Conservation (phyloP, 208 protist genomes). For the Perkinsela sp. region DNA sequence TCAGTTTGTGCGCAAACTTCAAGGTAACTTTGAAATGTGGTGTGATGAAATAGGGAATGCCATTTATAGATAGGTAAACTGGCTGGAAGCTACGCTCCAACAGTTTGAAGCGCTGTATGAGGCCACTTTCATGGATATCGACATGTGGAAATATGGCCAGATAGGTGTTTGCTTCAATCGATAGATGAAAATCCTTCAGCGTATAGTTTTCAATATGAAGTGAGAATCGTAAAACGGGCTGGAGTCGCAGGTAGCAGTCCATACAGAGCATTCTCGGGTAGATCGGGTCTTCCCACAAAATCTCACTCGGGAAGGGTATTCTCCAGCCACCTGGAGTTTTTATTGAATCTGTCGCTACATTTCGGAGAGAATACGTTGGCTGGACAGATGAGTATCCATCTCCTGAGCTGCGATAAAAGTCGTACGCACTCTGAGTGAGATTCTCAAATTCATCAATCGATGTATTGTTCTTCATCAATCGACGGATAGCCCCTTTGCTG, state of each 20-base stretch:
- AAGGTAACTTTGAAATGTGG: not conserved
- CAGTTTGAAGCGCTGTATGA: not conserved
- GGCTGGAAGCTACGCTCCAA: not conserved
- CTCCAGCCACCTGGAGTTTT: not conserved
- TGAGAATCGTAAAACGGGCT: not conserved
- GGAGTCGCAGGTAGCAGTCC: not conserved
- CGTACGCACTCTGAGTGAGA: not conserved
- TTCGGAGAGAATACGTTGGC: not conserved
- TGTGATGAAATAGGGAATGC: not conserved
- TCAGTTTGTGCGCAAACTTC: not conserved
- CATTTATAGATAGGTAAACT: not conserved
- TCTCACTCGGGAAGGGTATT: not conserved
- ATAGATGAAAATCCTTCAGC: not conserved
- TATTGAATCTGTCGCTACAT: not conserved
- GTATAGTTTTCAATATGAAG: slow-evolving; percentile 1
- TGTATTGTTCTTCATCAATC: not conserved
- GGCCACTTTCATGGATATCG: not conserved
- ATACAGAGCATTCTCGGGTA: not conserved
- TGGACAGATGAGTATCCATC: not conserved
- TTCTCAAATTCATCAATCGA: not conserved
- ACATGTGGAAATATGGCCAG: not conserved
- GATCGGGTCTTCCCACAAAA: not conserved
- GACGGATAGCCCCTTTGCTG: not conserved
- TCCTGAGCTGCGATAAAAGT: not conserved
- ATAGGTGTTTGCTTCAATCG: not conserved